These are phyloP conservation scores for Plantago elongata DNA, from an alignment of 257 asterid species.

Conservation along the genomic window DNA sequence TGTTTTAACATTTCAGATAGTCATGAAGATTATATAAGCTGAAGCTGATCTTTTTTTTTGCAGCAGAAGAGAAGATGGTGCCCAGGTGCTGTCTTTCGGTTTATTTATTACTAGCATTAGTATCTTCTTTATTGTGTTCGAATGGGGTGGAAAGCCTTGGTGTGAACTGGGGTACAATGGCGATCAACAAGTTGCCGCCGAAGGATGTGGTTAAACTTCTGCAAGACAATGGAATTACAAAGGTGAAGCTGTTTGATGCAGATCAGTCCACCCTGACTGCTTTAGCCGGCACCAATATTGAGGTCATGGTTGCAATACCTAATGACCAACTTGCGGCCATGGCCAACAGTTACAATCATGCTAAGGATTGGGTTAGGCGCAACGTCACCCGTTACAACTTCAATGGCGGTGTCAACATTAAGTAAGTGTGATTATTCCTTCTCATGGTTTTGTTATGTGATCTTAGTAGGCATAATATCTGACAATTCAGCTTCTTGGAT, in stretches of 20 bases:
- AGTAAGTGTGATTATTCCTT: slow-evolving; percentile 39
- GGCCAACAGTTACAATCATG: slow-evolving; percentile 43
- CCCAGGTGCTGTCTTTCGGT: slow-evolving; percentile 14
- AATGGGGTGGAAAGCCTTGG: slow-evolving; percentile 46
- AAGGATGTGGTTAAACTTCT: slow-evolving; percentile 56
- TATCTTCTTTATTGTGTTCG: slow-evolving; percentile 1
- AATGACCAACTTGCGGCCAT: slow-evolving; percentile 61
- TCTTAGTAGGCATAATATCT: background rate
- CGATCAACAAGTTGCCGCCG: slow-evolving; percentile 58
- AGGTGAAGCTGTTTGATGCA: slow-evolving; percentile 72
- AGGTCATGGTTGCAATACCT: slow-evolving; percentile 80
- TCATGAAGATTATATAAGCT: too few relatives aligned
- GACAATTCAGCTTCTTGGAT: too few relatives aligned
- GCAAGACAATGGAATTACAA: slow-evolving; percentile 54
- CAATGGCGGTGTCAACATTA: slow-evolving; percentile 70
- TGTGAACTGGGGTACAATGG: slow-evolving; percentile 86
- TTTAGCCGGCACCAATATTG: slow-evolving; percentile 55
- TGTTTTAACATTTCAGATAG: too few relatives aligned
- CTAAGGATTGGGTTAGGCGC: slow-evolving; percentile 62
- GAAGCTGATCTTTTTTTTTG: background rate
- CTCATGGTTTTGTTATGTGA: background rate
- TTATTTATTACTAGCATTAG: slow-evolving; percentile 7
- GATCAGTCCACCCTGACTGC: slow-evolving; percentile 62
- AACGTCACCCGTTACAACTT: slow-evolving; percentile 55
- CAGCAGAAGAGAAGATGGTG: slow-evolving; percentile 13